phyloP scores from a whole-genome alignment of 2,329 filamentous ascomycete genomes.

The Pseudogymnoascus sp. region DNA sequence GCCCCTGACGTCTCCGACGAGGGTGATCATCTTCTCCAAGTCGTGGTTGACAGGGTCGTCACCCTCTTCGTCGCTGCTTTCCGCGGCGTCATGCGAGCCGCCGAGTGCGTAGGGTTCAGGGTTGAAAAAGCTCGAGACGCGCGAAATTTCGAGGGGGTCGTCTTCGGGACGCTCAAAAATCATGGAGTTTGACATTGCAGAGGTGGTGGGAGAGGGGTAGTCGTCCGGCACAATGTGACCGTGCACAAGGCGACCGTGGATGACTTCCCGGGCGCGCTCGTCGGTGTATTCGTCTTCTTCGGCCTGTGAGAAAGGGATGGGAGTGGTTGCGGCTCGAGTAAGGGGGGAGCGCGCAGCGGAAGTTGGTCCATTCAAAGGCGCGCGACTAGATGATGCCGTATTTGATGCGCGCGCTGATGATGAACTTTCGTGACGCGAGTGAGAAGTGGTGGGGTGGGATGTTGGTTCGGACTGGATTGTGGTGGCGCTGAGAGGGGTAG shows the following conservation, averaged over 20 bases:
- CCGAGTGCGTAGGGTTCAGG: constrained; percentile 62
- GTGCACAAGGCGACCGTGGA: constrained; percentile 81
- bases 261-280: constrained; percentile 78
- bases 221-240: constrained; percentile 95
- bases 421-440: constrained; percentile 20
- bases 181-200: constrained; percentile 53
- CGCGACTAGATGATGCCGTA: constrained; percentile 19
- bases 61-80: constrained; percentile 84
- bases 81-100: constrained; percentile 75
- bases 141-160: constrained; percentile 73
- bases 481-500: background rate
- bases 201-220: constrained; percentile 69
- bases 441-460: constrained; percentile 16
- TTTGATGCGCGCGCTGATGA: constrained; percentile 18
- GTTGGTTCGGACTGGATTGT: background rate
- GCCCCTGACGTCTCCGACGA: constrained; percentile 90
- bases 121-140: constrained; percentile 73
- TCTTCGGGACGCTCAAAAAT: constrained; percentile 51
- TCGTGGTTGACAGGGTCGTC: constrained; percentile 73
- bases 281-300: constrained; percentile 40
- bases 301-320: constrained; percentile 16
- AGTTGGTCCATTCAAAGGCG: constrained; percentile 13
- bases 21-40: constrained; percentile 88
- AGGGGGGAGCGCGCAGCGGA: constrained; percentile 18
- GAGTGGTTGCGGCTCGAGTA: constrained; percentile 16